Conservation (phyloP, 1,284 basidiomycete species). For the Rhodotorula sp. region DNA sequence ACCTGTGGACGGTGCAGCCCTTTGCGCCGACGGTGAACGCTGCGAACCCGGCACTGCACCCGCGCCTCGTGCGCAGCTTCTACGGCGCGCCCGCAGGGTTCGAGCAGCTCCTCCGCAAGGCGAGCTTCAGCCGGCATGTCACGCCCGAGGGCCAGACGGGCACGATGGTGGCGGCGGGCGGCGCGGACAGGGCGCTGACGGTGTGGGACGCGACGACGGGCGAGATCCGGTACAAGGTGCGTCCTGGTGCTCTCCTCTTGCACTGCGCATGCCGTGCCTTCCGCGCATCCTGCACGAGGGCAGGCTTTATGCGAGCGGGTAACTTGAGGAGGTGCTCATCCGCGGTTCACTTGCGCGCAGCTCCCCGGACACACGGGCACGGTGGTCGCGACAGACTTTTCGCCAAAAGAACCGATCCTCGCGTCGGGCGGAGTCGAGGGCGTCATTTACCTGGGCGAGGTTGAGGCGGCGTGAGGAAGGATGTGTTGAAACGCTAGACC, state of each 20-base stretch:
- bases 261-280: not conserved
- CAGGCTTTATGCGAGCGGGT: too few relatives aligned
- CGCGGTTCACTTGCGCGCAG: constrained; percentile 56
- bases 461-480: constrained; percentile 53
- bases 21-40: constrained; percentile 74
- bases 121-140: constrained; percentile 62
- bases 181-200: constrained; percentile 64
- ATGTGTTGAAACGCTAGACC: not conserved
- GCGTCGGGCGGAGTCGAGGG: constrained; percentile 68
- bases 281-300: not conserved
- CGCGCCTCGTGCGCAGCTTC: constrained; percentile 75
- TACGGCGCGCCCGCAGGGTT: constrained; percentile 83
- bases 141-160: constrained; percentile 45
- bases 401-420: constrained; percentile 90
- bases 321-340: too few relatives aligned
- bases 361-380: constrained; percentile 92
- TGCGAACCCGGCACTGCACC: constrained; percentile 41
- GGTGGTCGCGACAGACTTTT: constrained; percentile 85
- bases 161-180: constrained; percentile 54
- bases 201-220: constrained; percentile 77
- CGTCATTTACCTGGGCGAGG: constrained; percentile 80
- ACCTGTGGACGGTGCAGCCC: constrained; percentile 86
- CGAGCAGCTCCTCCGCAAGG: constrained; percentile 76
- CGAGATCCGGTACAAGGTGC: constrained; percentile 78
- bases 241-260: constrained; percentile 42